Conservation (phyloP, 2,329 filamentous ascomycete genomes). For the Colletotrichum echinochloae region DNA sequence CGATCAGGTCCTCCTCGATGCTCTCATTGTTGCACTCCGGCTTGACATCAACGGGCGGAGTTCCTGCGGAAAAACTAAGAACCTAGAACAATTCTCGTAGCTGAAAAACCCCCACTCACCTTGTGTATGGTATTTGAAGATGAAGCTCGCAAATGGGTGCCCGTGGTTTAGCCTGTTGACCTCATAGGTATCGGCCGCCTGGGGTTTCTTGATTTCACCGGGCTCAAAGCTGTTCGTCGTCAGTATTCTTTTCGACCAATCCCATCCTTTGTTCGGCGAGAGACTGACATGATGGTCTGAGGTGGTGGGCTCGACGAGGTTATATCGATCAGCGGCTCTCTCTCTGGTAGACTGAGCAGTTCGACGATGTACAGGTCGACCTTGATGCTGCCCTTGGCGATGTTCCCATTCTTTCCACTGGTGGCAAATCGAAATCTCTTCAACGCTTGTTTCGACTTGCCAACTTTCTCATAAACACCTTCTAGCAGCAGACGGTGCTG, state of each 20-base stretch:
- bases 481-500: not conserved
- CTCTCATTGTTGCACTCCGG: not conserved
- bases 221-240: not conserved
- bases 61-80: not conserved
- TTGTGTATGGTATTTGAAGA: conserved; percentile 1
- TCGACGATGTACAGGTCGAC: not conserved
- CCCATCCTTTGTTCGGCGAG: not conserved
- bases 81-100: not conserved
- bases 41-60: no score
- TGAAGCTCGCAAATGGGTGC: not conserved
- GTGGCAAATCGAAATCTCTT: not conserved
- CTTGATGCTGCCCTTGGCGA: not conserved
- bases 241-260: not conserved
- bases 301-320: not conserved
- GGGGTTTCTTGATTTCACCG: not conserved
- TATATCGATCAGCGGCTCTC: not conserved
- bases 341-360: not conserved
- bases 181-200: not conserved
- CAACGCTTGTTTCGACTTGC: not conserved
- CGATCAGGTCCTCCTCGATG: not conserved
- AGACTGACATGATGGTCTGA: not conserved
- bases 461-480: not conserved
- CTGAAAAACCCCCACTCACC: not conserved
- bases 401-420: not conserved
- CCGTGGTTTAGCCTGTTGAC: not conserved